Evolutionary conservation across 495 filamentous ascomycete species (phyloP), one percentile per base, ranked within the genome.

Genomic region (Aspergillus coremiiformis): DNA sequence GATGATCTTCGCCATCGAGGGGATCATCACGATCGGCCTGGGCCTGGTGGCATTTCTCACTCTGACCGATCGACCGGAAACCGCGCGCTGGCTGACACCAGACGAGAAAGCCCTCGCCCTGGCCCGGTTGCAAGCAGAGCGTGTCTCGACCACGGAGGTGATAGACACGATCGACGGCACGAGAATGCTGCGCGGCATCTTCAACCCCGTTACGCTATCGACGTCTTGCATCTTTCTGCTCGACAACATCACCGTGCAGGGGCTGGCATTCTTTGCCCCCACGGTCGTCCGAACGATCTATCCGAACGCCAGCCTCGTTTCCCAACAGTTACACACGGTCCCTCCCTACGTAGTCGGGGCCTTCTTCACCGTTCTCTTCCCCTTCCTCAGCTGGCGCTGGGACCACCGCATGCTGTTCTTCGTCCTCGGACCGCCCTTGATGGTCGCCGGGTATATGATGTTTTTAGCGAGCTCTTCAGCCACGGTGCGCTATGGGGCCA

Each of bases 1-100:
- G 11, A 75, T 90, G 27, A 74, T 92, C 20, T 90, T 91, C 62
- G 74, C 87, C 9, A 82, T 88, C 21, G 87, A 92, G 61, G 87
- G 87, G 0, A 67, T 89, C 7, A 83, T 88, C 27, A 84, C 79
- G 0, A 73, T 87, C 49, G 47, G 81, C 3, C 67, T 86, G 2
- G 80, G 78, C 0, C 39, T 82, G 3, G 52, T 83, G 14, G 73
- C 77, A 1, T 90, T 74, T 39, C 74, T 79, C 35, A 75, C 75
- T 11, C 67, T 90, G 51, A 87, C 87, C 0, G 84, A 90, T 61
- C 75, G 77, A 2, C 83, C 87, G 0, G 78, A 78, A 24, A 82
- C 78, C 4, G 84, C 85, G 0, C 66, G 65, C 20, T 89, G 87
- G 70, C 66, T 90, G 6, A 79, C 64, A 14, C 68, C 76, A n/a